Base-by-base conservation (phyloP, 1,284 basidiomycete genomes). In the Tetrapyrgos nigripes region DNA sequence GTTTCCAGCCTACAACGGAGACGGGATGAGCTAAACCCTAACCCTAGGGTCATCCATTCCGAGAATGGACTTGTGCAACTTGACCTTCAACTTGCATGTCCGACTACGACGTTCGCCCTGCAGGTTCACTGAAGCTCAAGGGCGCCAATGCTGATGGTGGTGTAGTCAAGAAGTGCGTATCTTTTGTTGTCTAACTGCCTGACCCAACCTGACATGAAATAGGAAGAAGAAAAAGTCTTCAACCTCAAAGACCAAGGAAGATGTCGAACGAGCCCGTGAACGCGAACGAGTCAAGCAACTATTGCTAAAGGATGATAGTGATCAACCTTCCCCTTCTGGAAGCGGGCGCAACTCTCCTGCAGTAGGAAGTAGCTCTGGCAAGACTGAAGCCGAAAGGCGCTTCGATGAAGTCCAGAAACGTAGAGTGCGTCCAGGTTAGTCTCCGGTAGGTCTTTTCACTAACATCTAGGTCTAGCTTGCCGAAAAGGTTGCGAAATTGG, bases 171-270 rank as follows among this genome's bases (percentile, higher is more conserved):
- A 96, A 95, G 93, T 94, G 70, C 69, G 87, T 40, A 8, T 9
- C 28, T 33, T 59, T 23, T 26, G 37, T 26, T 50, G 6, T 21
- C 45, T 57, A 55, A 21, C 28, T 29, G 40, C 19, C 21, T 35
- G 50, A 51, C 63, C 59, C 19, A 27, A 67, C 64, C 57, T 69
- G 47, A 62, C 62, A 53, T 59, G 49, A 59, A 43, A 58, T 55
- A 91, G 88, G 80, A 94, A 91, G 84, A 96, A 96, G 85, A 96
- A 95, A 82, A 93, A 91, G 74, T 86, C 87, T 23, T 90, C 88
- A 23, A 33, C 50, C 73, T 74, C 81, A 28, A 88, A 84, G 68
- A 68, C 74, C 35, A 72, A 79, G 59, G 67, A 69, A 31, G 68
- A 68, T 57, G 65, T 77, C 76, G 60, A 76, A 72, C 23, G 58